These are phyloP conservation scores for Magnolia kwangsiensis DNA, from an alignment of 164 flowering plant species.

Conservation along the genomic window DNA sequence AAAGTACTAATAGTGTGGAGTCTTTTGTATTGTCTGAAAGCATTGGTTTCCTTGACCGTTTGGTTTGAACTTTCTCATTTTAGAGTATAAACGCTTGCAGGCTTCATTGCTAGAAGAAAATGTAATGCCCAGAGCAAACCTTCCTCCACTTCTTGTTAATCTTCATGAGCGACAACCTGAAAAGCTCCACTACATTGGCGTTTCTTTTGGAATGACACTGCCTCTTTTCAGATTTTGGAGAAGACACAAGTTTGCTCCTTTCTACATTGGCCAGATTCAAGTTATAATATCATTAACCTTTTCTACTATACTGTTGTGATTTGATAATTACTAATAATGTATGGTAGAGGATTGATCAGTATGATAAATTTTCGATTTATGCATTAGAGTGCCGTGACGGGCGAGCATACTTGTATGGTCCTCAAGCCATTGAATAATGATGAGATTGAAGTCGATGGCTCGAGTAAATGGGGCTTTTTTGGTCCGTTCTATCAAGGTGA, in stretches of 20 bases:
- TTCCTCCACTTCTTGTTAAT: slow-evolving; percentile 83
- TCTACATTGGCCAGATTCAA: slow-evolving; percentile 74
- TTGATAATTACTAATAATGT: background rate
- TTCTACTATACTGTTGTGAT: background rate
- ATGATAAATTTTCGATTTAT: slow-evolving; percentile 15
- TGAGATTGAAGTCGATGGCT: slow-evolving; percentile 57
- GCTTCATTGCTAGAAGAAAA: slow-evolving; percentile 82
- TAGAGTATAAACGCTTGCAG: slow-evolving; percentile 28
- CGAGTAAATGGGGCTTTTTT: slow-evolving; percentile 65
- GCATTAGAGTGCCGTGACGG: slow-evolving; percentile 77
- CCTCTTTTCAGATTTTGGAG: slow-evolving; percentile 93
- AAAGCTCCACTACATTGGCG: slow-evolving; percentile 89
- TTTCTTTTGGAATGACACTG: slow-evolving; percentile 93
- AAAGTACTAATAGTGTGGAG: background rate
- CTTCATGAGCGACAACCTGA: slow-evolving; percentile 85
- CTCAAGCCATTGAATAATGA: slow-evolving; percentile 75
- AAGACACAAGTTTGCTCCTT: slow-evolving; percentile 84
- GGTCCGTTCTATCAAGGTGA: slow-evolving; percentile 76
- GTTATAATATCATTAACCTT: slow-evolving; percentile 36
- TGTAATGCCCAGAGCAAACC: slow-evolving; percentile 68
- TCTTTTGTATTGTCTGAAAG: slow-evolving; percentile 3
- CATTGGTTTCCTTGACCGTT: background rate
- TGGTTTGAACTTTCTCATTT: slow-evolving; percentile 4
- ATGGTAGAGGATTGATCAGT: slow-evolving; percentile 4
- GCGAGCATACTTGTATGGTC: slow-evolving; percentile 95